Base-by-base conservation (phyloP, 2,329 filamentous ascomycete genomes). In the Sclerotinia glacialis region DNA sequence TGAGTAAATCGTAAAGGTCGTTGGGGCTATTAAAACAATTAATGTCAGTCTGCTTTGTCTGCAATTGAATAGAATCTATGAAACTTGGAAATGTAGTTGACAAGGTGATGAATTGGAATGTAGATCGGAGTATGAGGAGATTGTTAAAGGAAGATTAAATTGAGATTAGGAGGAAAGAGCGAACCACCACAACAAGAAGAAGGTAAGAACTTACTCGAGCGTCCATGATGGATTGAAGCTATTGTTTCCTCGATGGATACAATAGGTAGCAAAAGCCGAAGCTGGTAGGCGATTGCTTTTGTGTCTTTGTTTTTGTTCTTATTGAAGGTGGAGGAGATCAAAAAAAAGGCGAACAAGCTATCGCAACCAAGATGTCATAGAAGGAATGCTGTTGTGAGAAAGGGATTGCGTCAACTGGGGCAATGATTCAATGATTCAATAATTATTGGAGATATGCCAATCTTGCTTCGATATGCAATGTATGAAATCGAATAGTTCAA, bases 1-100 rank as follows among this genome's bases (percentile, higher is more conserved):
- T 85, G 85, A 76, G 87, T 78, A 58, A 80, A 78, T 75, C 87
- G 84, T 72, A 81, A 71, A 59, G 84, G 85, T 78, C 90, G 85
- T 78, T 90, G 89, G 69, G 91, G 90, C 91, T 94, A 71, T 64
- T 62, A 61, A 65, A 70, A 69, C 67, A 72, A 74, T 69, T 77
- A 74, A 72, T 70, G 72, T 72, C 63, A 74, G 70, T 54, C 66
- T 66, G 26, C 21, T 60, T 55, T 53, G 34, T 69, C 53, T 64
- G 44, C 60, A 62, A 60, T 49, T 54, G 66, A 28, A 67, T 58
- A 49, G 56, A 68, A 59, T 23, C 47, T 61, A 58, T 61, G 26
- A 67, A 54, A 65, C 44, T 65, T 53, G 69, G 69, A 67, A 60
- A 68, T 68, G 67, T 64, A 55, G 69, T 71, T 70, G 69, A 64